Percentiles rank a stretch among this genome's conserved stretches.
phyloP scores from a whole-genome alignment of 2,329 filamentous ascomycete species.

The Salinomyces thailandicus region DNA sequence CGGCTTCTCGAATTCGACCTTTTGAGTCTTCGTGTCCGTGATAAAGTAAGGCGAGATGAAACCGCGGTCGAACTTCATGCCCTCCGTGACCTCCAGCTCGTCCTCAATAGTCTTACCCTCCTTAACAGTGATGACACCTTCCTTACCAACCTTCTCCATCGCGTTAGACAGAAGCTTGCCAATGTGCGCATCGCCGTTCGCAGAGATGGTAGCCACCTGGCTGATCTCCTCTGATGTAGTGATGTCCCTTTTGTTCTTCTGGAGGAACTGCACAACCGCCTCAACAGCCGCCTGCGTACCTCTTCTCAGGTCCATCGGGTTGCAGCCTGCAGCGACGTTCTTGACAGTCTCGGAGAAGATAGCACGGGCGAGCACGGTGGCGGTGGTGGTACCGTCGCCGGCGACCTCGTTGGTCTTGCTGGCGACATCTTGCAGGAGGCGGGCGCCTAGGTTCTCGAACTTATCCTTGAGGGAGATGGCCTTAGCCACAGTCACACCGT shows the following conservation, averaged over 20 bases:
- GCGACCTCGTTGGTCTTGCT: constrained; percentile 99
- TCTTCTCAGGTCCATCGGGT: constrained; percentile 96
- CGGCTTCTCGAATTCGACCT: constrained; percentile 99
- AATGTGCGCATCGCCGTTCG: constrained; percentile 92
- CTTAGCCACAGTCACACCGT: constrained; percentile 50
- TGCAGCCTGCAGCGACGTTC: constrained; percentile 98
- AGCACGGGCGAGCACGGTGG: constrained; percentile 88
- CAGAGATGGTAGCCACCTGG: constrained; percentile 95
- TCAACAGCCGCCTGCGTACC: constrained; percentile 96
- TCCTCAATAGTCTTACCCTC: constrained; percentile 98
- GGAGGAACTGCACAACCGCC: constrained; percentile 85
- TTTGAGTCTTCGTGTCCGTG: constrained; percentile 95
- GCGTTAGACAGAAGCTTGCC: constrained; percentile 92
- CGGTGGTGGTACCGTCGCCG: constrained; percentile 96
- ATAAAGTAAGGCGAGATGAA: constrained; percentile 99
- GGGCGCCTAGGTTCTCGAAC: constrained; percentile 98
- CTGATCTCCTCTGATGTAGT: constrained; percentile 95
- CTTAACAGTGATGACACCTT: constrained; percentile 99
- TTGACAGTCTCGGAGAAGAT: constrained; percentile 99
- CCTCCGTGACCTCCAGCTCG: constrained; percentile 97
- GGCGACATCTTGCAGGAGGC: constrained; percentile 92
- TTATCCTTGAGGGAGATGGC: constrained; percentile 93
- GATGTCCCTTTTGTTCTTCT: constrained; percentile 94
- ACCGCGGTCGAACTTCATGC: constrained; percentile 99
- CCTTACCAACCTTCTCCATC: constrained; percentile 99